A percentile compares a stretch with the other conserved stretches of the same genome.
Evolutionary conservation across 495 filamentous ascomycete species (phyloP).

Genomic region (Mytilinidion resinicola): DNA sequence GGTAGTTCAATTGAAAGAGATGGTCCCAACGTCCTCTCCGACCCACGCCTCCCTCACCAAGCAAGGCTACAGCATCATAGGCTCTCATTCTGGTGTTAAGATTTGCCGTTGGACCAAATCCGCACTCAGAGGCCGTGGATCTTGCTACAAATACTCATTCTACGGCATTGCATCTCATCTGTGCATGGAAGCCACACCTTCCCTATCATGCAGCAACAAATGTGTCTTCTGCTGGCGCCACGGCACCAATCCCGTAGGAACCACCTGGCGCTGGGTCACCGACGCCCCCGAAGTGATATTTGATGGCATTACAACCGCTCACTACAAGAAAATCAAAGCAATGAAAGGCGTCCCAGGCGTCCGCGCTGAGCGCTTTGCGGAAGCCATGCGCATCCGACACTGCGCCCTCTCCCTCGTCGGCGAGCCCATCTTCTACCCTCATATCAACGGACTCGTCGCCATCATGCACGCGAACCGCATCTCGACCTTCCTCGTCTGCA

Average conservation of each 20-base stretch:
- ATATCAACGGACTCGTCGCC: conserved; percentile 83
- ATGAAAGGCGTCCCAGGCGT: conserved; percentile 89
- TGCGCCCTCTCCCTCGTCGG: conserved; percentile 88
- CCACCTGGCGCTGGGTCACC: conserved; percentile 92
- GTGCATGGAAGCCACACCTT: conserved; percentile 96
- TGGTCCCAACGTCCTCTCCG: conserved; percentile 86
- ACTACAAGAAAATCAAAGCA: conserved; percentile 97
- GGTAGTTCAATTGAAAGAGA: conserved; percentile 61
- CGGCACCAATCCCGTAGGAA: conserved; percentile 93
- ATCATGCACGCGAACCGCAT: conserved; percentile 81
- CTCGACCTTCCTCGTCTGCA: conserved; percentile 92
- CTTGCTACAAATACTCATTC: conserved; percentile 95
- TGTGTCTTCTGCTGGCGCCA: conserved; percentile 99
- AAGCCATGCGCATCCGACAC: conserved; percentile 88
- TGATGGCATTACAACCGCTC: conserved; percentile 77
- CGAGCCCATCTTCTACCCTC: conserved; percentile 95
- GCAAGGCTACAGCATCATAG: conserved; percentile 92
- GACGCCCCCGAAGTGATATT: conserved; percentile 87
- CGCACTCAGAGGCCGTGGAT: conserved; percentile 87
- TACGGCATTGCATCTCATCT: conserved; percentile 93
- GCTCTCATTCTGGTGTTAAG: conserved; percentile 92
- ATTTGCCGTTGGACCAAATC: conserved; percentile 99
- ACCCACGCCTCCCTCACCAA: conserved; percentile 85
- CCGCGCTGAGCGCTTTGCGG: conserved; percentile 80
- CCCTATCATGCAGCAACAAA: conserved; percentile 93